Conservation (phyloP, 2,329 filamentous ascomycete species). For the Talaromyces pinophilus region DNA sequence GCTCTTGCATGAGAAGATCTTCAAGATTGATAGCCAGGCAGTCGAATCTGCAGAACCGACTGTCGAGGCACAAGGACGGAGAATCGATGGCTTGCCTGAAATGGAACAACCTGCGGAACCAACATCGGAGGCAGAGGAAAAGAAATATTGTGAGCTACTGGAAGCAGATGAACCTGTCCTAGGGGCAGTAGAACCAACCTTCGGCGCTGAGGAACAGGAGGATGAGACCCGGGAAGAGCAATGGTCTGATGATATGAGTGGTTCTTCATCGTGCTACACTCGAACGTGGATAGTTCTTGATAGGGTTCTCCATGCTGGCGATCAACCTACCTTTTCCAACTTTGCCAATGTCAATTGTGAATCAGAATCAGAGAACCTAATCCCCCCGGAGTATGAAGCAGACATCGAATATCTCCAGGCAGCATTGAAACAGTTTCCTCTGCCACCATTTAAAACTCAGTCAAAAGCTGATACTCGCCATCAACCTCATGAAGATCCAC, state of each 20-base stretch:
- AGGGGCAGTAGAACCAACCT: neutral
- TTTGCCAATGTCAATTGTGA: neutral
- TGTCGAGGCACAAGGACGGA: neutral
- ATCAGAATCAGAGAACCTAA: neutral
- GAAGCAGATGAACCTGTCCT: neutral
- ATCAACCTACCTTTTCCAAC: neutral
- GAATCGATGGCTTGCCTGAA: neutral
- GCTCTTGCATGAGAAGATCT: neutral
- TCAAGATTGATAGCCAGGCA: neutral
- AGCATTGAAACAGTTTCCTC: neutral
- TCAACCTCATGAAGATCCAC: neutral
- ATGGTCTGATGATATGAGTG: neutral
- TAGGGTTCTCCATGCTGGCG: neutral
- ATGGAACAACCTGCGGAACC: neutral
- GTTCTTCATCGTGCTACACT: neutral
- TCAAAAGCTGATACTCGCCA: neutral
- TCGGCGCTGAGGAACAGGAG: neutral
- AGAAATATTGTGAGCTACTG: neutral
- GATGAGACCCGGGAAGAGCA: neutral
- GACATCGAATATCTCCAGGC: neutral
- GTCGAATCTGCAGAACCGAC: neutral
- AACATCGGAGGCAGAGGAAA: neutral
- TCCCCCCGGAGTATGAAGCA: constrained; percentile 4
- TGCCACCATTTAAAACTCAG: neutral
- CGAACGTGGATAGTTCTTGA: neutral